A percentile compares a stretch with the other conserved stretches of the same genome.
Conservation (phyloP, 2,329 filamentous ascomycete genomes). For the Trichothecium sympodiale region DNA sequence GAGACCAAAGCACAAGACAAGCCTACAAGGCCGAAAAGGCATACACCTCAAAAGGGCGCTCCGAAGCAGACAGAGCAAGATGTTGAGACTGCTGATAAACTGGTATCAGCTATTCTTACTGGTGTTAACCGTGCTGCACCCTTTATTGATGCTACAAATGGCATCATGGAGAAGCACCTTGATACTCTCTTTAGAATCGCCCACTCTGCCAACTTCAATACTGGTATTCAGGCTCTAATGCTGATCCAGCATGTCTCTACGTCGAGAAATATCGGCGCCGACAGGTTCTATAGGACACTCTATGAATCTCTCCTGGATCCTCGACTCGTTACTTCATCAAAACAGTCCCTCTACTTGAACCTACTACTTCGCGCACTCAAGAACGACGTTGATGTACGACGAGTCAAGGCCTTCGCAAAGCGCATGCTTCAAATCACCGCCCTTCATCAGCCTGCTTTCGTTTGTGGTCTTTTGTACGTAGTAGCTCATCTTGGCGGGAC, state of each 20-base stretch:
- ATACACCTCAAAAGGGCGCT: conserved; percentile 5
- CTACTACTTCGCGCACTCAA: conserved; percentile 81
- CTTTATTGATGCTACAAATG: conserved; percentile 70
- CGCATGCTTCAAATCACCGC: conserved; percentile 78
- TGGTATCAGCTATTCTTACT: conserved; percentile 82
- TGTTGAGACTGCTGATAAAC: conserved; percentile 63
- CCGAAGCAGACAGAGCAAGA: conserved; percentile 43
- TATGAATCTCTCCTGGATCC: conserved; percentile 94
- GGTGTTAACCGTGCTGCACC: conserved; percentile 95
- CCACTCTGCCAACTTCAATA: conserved; percentile 98
- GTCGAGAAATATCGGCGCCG: conserved; percentile 68
- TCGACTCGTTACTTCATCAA: conserved; percentile 78
- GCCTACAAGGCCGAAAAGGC: conserved; percentile 13
- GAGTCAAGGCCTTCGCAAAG: conserved; percentile 94
- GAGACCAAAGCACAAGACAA: conserved; percentile 16
- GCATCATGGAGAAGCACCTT: conserved; percentile 66
- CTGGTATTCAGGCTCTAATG: conserved; percentile 88
- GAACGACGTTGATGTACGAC: conserved; percentile 76
- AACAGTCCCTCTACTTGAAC: conserved; percentile 92
- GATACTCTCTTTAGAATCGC: conserved; percentile 93
- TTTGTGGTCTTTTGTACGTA: conserved; percentile 86
- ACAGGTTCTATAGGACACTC: conserved; percentile 88
- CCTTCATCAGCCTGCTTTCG: conserved; percentile 84
- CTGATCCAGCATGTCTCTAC: conserved; percentile 86
- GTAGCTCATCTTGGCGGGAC: conserved; percentile 67